phyloP scores from a whole-genome alignment of 2,329 filamentous ascomycete genomes.

The Stemphylium beticola region DNA sequence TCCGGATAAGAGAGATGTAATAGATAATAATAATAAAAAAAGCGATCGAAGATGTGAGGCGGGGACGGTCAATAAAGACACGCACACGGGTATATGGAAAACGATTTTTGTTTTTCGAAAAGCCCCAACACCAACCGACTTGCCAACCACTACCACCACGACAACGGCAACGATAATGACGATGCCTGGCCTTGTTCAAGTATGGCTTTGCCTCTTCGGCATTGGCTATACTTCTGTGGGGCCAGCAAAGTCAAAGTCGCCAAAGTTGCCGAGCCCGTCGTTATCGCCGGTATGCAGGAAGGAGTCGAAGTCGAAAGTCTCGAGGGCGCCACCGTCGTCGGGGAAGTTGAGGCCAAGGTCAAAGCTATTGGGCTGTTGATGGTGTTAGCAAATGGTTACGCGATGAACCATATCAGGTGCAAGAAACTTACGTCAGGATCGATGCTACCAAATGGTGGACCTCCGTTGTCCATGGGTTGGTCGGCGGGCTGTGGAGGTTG shows the following conservation, averaged over 20 bases:
- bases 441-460: conserved; percentile 50
- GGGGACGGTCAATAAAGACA: conserved; percentile 1
- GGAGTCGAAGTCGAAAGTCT: conserved; percentile 71
- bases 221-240: conserved; percentile 32
- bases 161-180: background rate
- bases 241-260: conserved; percentile 46
- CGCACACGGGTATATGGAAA: conserved; percentile 5
- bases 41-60: background rate
- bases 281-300: conserved; percentile 65
- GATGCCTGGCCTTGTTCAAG: background rate
- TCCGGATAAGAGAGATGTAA: conserved; percentile 1
- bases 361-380: conserved; percentile 39
- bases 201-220: background rate
- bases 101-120: conserved; percentile 4
- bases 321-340: conserved; percentile 66
- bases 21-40: background rate
- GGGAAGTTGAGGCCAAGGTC: conserved; percentile 53
- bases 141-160: background rate
- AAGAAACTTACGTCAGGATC: conserved; percentile 42
- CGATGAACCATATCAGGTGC: background rate
- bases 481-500: conserved; percentile 43
- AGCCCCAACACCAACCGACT: background rate
- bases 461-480: conserved; percentile 44
- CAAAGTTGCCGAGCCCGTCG: conserved; percentile 43
- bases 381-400: conserved; percentile 34